Evolutionary conservation across 2,329 filamentous ascomycete genomes (phyloP), one percentile per base, ranked within the genome.

Genomic region (Sphaerulina vaccinii): DNA sequence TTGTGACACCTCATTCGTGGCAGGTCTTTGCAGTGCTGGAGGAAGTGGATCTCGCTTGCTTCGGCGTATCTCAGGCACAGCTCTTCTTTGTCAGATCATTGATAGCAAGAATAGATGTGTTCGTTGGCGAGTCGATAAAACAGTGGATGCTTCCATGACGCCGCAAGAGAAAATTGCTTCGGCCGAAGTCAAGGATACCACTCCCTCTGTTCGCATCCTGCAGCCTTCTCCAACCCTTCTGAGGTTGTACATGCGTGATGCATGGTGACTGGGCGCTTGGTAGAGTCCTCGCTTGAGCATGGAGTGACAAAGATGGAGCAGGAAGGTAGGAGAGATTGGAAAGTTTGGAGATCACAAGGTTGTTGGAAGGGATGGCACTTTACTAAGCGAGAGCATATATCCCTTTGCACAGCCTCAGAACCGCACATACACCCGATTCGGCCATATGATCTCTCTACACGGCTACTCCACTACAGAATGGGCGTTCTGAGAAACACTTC

Each of bases 41-140:
- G 48, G 33, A 44, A 44, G 48, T 50, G 48, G 48, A 39, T 39
- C 48, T 32, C 39, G 48, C 33, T 41, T 43, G 38, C 35, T 23
- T 18, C 18, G 38, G 18, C 37, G 19, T 22, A 37, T 21, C 37
- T 9, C 6, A 22, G 16, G 15, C 19, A 16, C 22, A n/a, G 33
- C 16, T 32, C 16, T 23, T 18, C 23, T 18, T 44, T 32, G 27
- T 32, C 24, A 37, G 23, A 37, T 19, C 41, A 36, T n/a, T n/a
- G 45, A 32, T 39, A 21, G 36, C 24, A 35, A 41, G 45, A 40
- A 41, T 40, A 49, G 37, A 11, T 33, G 44, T 23, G n/a, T 19
- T 44, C 15, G 23, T 39, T 37, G 11, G 22, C 35, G 15, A 47
- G 22, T 49, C 47, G 38, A 41, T 49, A 43, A 35, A 35, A 32